Percentiles rank a stretch among this genome's conserved stretches.
These are phyloP conservation scores for Oldenlandia corymbosa DNA, from an alignment of 257 asterid species.

Conservation along the genomic window DNA sequence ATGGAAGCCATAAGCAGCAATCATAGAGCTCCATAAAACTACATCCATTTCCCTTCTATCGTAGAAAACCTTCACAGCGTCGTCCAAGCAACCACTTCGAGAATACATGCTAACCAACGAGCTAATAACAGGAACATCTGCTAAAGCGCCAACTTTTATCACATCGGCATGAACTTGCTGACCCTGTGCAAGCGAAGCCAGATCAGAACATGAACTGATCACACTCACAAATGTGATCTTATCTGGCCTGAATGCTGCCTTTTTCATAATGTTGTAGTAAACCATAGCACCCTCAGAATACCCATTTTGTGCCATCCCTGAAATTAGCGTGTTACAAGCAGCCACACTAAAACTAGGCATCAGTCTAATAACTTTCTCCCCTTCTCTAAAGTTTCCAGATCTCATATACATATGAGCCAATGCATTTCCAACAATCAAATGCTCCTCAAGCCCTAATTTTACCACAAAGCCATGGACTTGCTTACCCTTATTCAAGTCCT, in stretches of 20 bases:
- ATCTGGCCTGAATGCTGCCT: conserved; percentile 57
- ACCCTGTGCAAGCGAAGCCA: conserved; percentile 81
- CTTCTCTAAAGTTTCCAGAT: conserved; percentile 56
- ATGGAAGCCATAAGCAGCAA: conserved; percentile 87
- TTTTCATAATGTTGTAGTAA: conserved; percentile 51
- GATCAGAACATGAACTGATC: conserved; percentile 69
- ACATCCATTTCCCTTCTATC: conserved; percentile 45
- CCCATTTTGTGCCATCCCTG: conserved; percentile 86
- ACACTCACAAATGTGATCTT: conserved; percentile 74
- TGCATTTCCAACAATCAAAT: conserved; percentile 65
- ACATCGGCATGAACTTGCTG: conserved; percentile 86
- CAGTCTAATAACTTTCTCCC: conserved; percentile 50
- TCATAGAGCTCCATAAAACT: conserved; percentile 77
- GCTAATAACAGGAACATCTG: conserved; percentile 54
- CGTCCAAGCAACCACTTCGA: conserved; percentile 73
- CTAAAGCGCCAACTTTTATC: conserved; percentile 53
- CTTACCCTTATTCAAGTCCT: conserved; percentile 56
- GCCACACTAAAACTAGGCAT: conserved; percentile 54
- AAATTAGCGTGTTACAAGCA: conserved; percentile 66
- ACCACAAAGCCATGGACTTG: conserved; percentile 57
- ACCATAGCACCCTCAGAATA: conserved; percentile 49
- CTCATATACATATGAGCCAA: conserved; percentile 82
- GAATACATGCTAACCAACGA: conserved; percentile 89
- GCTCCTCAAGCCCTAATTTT: conserved; percentile 47
- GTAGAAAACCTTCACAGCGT: conserved; percentile 54